A percentile compares a stretch with the other conserved stretches of the same genome.
These are phyloP conservation scores for Sporothrix brunneoviolacea DNA, from an alignment of 2,329 filamentous ascomycete genomes.

Conservation along the genomic window DNA sequence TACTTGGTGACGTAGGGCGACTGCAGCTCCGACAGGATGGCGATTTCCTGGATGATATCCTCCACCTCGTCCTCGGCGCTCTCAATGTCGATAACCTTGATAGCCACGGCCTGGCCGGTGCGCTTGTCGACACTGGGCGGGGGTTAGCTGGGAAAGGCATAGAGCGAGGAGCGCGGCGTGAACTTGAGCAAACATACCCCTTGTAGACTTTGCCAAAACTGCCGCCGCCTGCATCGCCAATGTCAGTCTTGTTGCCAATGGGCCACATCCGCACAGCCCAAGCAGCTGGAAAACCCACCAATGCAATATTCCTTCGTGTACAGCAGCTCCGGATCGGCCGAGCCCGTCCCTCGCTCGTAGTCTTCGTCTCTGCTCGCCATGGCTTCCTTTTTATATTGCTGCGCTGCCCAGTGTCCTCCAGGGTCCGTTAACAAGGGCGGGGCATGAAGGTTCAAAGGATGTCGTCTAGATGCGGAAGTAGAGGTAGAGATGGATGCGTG, in stretches of 20 bases:
- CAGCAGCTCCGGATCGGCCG: slow-evolving; percentile 77
- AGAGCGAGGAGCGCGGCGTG: neutral
- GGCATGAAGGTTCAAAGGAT: neutral
- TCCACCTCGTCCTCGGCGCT: slow-evolving; percentile 99
- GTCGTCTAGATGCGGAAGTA: too few species aligned
- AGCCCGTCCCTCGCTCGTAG: slow-evolving; percentile 42
- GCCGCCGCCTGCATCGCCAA: slow-evolving; percentile 64
- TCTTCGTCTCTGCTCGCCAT: slow-evolving; percentile 13
- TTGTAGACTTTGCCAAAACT: slow-evolving; percentile 99
- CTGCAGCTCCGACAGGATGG: slow-evolving; percentile 90
- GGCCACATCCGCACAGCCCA: slow-evolving; percentile 8
- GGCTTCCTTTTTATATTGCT: neutral
- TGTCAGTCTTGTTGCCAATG: slow-evolving; percentile 18
- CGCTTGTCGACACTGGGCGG: slow-evolving; percentile 81
- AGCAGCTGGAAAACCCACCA: slow-evolving; percentile 44
- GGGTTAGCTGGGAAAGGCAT: slow-evolving; percentile 8
- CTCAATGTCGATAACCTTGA: slow-evolving; percentile 98
- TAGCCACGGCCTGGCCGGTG: slow-evolving; percentile 88
- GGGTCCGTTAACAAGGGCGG: neutral
- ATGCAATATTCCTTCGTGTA: slow-evolving; percentile 93
- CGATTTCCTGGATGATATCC: slow-evolving; percentile 98
- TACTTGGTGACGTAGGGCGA: slow-evolving; percentile 97
- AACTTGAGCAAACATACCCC: too few species aligned
- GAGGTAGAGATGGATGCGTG: too few species aligned
- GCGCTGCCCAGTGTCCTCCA: too few species aligned